Conservation (phyloP, 2,329 filamentous ascomycete genomes). For the Anthostomella pinea region DNA sequence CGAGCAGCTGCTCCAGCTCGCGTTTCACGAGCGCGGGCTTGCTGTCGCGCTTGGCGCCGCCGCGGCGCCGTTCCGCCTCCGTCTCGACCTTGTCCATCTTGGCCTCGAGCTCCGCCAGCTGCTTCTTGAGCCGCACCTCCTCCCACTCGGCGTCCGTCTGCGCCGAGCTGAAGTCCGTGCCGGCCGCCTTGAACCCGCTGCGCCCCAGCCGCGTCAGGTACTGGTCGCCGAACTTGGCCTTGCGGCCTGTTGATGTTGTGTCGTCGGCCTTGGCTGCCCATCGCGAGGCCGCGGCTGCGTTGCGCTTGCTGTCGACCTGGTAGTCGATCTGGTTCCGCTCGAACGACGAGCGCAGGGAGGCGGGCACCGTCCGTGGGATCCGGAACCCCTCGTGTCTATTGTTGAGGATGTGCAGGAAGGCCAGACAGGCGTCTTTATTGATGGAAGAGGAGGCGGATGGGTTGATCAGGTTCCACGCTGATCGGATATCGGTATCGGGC, state of each 20-base stretch:
- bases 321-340: conserved; percentile 97
- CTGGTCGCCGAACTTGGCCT: conserved; percentile 96
- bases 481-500: conserved; percentile 76
- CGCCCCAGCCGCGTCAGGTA: conserved; percentile 90
- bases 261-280: conserved; percentile 81
- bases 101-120: conserved; percentile 82
- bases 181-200: conserved; percentile 73
- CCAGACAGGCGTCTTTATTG: conserved; percentile 90
- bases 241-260: conserved; percentile 78
- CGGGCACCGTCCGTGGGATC: conserved; percentile 86
- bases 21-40: conserved; percentile 91
- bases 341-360: conserved; percentile 86
- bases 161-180: conserved; percentile 85
- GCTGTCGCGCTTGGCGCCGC: conserved; percentile 64
- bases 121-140: conserved; percentile 90
- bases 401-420: conserved; percentile 95
- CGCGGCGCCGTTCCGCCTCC: conserved; percentile 57
- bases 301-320: conserved; percentile 74
- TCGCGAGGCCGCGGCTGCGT: conserved; percentile 61
- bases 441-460: conserved; percentile 78
- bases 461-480: conserved; percentile 97
- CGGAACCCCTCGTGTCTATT: conserved; percentile 93
- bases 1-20: conserved; percentile 88
- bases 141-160: conserved; percentile 91
- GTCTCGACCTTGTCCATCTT: conserved; percentile 83